Conservation (phyloP, 2,329 filamentous ascomycete species). For the Aspergillus transmontanensis region DNA sequence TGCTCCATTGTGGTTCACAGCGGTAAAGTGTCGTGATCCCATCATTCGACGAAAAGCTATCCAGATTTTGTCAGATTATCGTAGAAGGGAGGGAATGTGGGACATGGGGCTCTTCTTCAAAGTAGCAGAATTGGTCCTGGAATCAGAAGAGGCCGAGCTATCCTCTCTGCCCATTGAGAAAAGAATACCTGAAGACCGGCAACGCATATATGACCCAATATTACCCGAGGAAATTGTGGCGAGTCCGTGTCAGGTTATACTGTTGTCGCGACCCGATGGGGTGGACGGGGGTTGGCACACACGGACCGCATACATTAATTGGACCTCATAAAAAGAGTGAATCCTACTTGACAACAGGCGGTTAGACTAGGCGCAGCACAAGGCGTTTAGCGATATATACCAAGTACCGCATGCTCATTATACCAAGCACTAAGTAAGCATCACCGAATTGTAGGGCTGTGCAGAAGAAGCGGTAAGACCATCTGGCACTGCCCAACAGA, state of each 20-base stretch:
- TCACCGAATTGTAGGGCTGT: neutral
- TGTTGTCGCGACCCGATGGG: conserved; percentile 4
- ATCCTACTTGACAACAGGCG: neutral
- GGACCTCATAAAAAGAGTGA: neutral
- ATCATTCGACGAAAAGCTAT: conserved; percentile 35
- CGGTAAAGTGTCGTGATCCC: conserved; percentile 35
- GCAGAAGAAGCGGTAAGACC: neutral
- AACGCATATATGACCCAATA: conserved; percentile 4
- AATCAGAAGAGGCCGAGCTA: conserved; percentile 19
- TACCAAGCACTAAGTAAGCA: neutral
- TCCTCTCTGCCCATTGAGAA: conserved; percentile 14
- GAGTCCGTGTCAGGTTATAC: neutral
- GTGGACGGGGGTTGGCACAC: neutral
- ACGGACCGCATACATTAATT: neutral
- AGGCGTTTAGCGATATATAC: neutral
- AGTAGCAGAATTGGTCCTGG: conserved; percentile 13
- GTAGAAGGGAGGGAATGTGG: conserved; percentile 22
- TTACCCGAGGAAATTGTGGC: neutral
- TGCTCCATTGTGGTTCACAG: conserved; percentile 35
- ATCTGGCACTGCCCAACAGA: neutral
- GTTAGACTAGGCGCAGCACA: neutral
- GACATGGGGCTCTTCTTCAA: conserved; percentile 8
- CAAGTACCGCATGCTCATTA: neutral
- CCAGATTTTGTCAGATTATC: conserved; percentile 8
- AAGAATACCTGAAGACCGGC: conserved; percentile 13